Percentiles rank a stretch among this genome's conserved stretches.
These are phyloP conservation scores for Lactarius pseudohatsudake DNA, from an alignment of 768 basidiomycete species.

Conservation along the genomic window DNA sequence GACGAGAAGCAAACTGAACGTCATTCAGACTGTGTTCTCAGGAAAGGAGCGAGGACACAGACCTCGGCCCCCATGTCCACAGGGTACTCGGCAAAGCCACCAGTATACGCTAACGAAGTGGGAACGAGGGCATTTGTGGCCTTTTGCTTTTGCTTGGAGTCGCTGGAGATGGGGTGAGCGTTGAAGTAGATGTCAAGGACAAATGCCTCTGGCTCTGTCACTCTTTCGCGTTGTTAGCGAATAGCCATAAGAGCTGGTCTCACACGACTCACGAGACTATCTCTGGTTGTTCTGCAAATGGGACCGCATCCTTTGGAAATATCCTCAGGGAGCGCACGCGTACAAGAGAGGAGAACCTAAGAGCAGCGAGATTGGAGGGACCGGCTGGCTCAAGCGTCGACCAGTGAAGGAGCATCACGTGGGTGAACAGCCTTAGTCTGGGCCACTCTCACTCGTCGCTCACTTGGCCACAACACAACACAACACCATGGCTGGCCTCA, in stretches of 20 bases:
- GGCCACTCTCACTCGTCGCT: background rate
- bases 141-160: conserved; percentile 57
- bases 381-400: conserved; percentile 60
- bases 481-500: conserved; percentile 18
- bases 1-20: conserved; percentile 63
- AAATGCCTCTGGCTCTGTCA: conserved; percentile 72
- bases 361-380: conserved; percentile 58
- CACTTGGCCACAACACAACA: background rate
- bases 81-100: conserved; percentile 61
- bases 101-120: conserved; percentile 69
- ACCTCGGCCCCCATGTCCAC: conserved; percentile 74
- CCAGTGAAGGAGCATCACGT: conserved; percentile 53
- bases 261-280: conserved; percentile 55
- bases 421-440: background rate
- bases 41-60: conserved; percentile 30
- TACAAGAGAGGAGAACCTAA: conserved; percentile 69
- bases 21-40: conserved; percentile 13
- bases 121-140: conserved; percentile 71
- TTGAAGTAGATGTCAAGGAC: conserved; percentile 76
- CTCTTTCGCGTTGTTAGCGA: conserved; percentile 39
- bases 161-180: conserved; percentile 51
- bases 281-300: conserved; percentile 60
- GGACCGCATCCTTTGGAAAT: conserved; percentile 63
- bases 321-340: conserved; percentile 66
- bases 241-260: background rate